These are phyloP conservation scores for Posidonia oceanica DNA, from an alignment of 116 monocot genomes.

Conservation along the genomic window DNA sequence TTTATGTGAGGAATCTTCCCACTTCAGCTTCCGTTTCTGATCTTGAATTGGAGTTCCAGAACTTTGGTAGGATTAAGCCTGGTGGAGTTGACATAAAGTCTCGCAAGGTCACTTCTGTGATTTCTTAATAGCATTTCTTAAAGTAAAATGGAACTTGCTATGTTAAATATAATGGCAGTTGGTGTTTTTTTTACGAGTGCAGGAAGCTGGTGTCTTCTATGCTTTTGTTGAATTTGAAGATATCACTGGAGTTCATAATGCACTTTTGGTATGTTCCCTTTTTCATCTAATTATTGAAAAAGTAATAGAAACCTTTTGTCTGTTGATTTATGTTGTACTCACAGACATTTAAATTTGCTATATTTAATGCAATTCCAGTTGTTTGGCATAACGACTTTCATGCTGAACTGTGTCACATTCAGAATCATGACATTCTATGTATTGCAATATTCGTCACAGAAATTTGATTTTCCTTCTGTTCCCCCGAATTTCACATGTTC, in stretches of 20 bases:
- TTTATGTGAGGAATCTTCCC: constrained; percentile 86
- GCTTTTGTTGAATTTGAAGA: constrained; percentile 95
- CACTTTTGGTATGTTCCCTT: constrained; percentile 38
- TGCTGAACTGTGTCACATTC: too few relatives aligned
- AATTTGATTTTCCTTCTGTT: too few relatives aligned
- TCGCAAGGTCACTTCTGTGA: constrained; percentile 45
- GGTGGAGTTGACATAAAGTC: constrained; percentile 79
- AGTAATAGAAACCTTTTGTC: too few relatives aligned
- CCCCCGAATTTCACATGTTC: too few relatives aligned
- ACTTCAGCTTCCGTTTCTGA: constrained; percentile 49
- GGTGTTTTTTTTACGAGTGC: not conserved
- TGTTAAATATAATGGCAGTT: not conserved
- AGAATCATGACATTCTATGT: too few relatives aligned
- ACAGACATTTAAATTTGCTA: too few relatives aligned
- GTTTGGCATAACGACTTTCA: too few relatives aligned
- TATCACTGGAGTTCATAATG: constrained; percentile 57
- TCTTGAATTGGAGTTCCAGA: constrained; percentile 74
- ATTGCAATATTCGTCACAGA: too few relatives aligned
- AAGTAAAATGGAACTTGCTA: not conserved
- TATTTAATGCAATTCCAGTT: too few relatives aligned
- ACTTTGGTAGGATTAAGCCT: constrained; percentile 71
- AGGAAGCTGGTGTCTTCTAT: constrained; percentile 79
- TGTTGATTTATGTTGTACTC: too few relatives aligned
- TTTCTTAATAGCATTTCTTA: too few relatives aligned
- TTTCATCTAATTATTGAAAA: too few relatives aligned